Conservation (phyloP, 2,329 filamentous ascomycete species). For the Sporothrix inflata region DNA sequence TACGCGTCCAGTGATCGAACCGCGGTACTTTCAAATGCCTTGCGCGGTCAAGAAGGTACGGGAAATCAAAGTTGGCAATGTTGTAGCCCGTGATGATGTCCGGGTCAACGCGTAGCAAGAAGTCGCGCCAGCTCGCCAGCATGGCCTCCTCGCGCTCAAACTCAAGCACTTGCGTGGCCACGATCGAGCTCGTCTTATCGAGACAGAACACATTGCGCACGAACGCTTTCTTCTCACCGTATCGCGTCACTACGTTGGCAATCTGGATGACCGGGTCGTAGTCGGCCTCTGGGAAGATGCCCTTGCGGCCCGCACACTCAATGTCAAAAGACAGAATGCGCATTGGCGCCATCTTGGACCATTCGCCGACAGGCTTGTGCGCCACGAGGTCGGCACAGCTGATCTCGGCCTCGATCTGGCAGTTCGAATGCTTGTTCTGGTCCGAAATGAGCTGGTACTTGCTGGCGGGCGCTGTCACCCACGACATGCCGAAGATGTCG, state of each 20-base stretch:
- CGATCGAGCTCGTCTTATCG: conserved; percentile 88
- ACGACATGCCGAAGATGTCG: conserved; percentile 92
- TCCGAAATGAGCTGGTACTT: conserved; percentile 72
- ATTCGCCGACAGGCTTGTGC: conserved; percentile 87
- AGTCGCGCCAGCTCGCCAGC: conserved; percentile 90
- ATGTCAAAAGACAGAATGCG: conserved; percentile 97
- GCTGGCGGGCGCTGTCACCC: conserved; percentile 81
- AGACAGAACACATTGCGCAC: conserved; percentile 95
- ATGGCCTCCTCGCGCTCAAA: conserved; percentile 83
- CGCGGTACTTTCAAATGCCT: conserved; percentile 76
- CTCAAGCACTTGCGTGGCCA: conserved; percentile 89
- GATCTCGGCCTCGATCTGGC: conserved; percentile 90
- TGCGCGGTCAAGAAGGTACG: conserved; percentile 88
- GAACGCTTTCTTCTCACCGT: conserved; percentile 95
- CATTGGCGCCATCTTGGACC: conserved; percentile 96
- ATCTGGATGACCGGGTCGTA: conserved; percentile 97
- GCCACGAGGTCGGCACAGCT: conserved; percentile 82
- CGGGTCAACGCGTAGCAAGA: conserved; percentile 85
- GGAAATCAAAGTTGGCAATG: conserved; percentile 97
- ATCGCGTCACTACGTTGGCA: conserved; percentile 90
- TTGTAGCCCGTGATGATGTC: conserved; percentile 99
- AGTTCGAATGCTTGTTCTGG: conserved; percentile 79
- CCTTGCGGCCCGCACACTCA: conserved; percentile 95
- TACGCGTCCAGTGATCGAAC: conserved; percentile 86
- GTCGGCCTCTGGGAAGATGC: conserved; percentile 92